Evolutionary conservation across 2,329 filamentous ascomycete species (phyloP).

Genomic region (Trichoderma koningii): DNA sequence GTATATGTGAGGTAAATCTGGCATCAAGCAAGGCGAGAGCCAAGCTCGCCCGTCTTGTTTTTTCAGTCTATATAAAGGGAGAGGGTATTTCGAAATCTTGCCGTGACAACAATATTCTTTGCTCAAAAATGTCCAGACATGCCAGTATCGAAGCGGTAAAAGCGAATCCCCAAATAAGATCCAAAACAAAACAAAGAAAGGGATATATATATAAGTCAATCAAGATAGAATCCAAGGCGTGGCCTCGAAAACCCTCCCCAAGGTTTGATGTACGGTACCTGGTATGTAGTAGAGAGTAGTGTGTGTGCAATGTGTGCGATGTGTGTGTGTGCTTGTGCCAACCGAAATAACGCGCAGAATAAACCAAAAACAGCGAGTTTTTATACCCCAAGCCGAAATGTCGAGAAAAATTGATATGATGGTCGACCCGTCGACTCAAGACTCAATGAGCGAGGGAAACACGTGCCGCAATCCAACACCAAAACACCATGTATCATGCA

Average conservation of each 20-base stretch:
- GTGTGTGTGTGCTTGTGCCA: slow-evolving; percentile 29
- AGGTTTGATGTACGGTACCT: slow-evolving; percentile 20
- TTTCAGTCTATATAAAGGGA: slow-evolving; percentile 39
- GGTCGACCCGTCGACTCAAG: slow-evolving; percentile 32
- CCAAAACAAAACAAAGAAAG: slow-evolving; percentile 19
- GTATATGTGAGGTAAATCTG: slow-evolving; percentile 28
- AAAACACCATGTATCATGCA: slow-evolving; percentile 31
- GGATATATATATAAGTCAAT: slow-evolving; percentile 33
- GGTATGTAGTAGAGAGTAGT: slow-evolving; percentile 6
- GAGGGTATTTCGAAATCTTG: slow-evolving; percentile 41
- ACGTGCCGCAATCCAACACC: slow-evolving; percentile 30
- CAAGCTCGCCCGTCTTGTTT: slow-evolving; percentile 34
- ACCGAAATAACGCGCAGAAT: slow-evolving; percentile 31
- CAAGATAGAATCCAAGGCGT: slow-evolving; percentile 31
- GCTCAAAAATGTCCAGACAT: slow-evolving; percentile 29
- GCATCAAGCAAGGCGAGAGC: slow-evolving; percentile 37
- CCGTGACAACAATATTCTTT: slow-evolving; percentile 29
- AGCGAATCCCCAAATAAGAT: slow-evolving; percentile 4
- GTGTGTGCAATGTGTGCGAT: background rate
- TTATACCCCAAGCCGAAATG: slow-evolving; percentile 33
- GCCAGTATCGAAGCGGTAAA: slow-evolving; percentile 8
- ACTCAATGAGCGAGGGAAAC: slow-evolving; percentile 28
- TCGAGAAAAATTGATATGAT: slow-evolving; percentile 27
- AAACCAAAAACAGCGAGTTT: slow-evolving; percentile 33
- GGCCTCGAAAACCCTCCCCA: slow-evolving; percentile 34